phyloP scores from a whole-genome alignment of 495 filamentous ascomycete species.

The Penicillium angulare region DNA sequence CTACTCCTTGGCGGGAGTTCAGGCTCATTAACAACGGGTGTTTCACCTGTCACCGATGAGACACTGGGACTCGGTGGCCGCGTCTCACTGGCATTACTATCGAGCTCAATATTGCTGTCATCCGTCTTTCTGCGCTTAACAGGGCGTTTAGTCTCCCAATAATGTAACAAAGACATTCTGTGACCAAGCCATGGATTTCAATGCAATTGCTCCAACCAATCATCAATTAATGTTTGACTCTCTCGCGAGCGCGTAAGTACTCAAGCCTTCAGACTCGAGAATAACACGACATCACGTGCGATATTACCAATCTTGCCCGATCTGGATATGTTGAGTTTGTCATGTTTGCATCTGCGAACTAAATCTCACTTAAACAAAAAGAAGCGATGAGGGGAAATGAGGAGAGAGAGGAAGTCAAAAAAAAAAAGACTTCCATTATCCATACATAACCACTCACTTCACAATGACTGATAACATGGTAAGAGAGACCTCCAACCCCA shows the following conservation, averaged over 20 bases:
- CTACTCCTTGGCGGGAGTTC: constrained; percentile 36
- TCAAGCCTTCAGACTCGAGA: constrained; percentile 6
- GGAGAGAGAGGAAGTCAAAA: neutral
- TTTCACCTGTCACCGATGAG: constrained; percentile 8
- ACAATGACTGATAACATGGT: constrained; percentile 11
- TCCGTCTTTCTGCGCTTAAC: constrained; percentile 35
- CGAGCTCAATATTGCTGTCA: constrained; percentile 3
- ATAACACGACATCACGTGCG: constrained; percentile 39
- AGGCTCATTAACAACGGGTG: constrained; percentile 31
- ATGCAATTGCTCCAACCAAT: neutral
- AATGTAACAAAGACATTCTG: constrained; percentile 44
- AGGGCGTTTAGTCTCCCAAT: constrained; percentile 40
- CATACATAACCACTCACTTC: neutral
- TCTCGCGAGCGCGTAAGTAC: constrained; percentile 14
- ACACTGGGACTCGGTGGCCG: constrained; percentile 19
- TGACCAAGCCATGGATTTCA: constrained; percentile 8
- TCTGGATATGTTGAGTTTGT: constrained; percentile 22
- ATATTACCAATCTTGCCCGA: constrained; percentile 21
- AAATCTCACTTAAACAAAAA: neutral
- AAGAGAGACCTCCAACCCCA: neutral
- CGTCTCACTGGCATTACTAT: constrained; percentile 3
- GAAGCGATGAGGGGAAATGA: neutral
- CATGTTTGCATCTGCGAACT: constrained; percentile 19
- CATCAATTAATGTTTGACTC: neutral
- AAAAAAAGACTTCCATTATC: neutral